A percentile compares a stretch with the other conserved stretches of the same genome.
Evolutionary conservation across 2,329 filamentous ascomycete genomes (phyloP).

Genomic region (Trichothecium sympodiale): DNA sequence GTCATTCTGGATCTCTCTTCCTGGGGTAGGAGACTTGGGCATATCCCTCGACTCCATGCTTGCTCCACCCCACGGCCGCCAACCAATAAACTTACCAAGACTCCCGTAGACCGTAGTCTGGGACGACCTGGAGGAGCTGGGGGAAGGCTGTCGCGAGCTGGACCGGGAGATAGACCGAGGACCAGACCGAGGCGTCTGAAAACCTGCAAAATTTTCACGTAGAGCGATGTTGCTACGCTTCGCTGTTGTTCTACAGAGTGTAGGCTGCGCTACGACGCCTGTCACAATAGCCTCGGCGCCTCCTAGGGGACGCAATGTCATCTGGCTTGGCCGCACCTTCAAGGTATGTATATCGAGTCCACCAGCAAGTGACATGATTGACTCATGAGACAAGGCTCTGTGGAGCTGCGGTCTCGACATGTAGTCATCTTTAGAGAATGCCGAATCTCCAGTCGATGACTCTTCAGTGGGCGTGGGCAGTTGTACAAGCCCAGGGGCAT

Average conservation of each 20-base stretch:
- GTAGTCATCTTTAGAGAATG: slow-evolving; percentile 20
- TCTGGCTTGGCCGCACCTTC: slow-evolving; percentile 63
- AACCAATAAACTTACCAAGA: slow-evolving; percentile 34
- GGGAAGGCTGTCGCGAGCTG: slow-evolving; percentile 9
- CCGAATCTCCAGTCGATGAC: slow-evolving; percentile 19
- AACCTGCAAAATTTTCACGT: slow-evolving; percentile 40
- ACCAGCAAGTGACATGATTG: slow-evolving; percentile 74
- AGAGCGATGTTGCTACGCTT: slow-evolving; percentile 44
- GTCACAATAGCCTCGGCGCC: slow-evolving; percentile 45
- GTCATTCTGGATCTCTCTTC: slow-evolving; percentile 17
- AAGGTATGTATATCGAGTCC: slow-evolving; percentile 86
- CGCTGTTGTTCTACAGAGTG: slow-evolving; percentile 33
- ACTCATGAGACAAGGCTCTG: slow-evolving; percentile 70
- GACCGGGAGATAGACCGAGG: slow-evolving; percentile 17
- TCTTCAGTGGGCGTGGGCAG: slow-evolving; percentile 21
- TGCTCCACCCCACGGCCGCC: slow-evolving; percentile 33
- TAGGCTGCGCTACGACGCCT: slow-evolving; percentile 48
- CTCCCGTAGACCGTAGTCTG: slow-evolving; percentile 10
- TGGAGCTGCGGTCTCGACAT: slow-evolving; percentile 39
- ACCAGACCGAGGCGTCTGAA: slow-evolving; percentile 20
- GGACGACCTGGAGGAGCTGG: slow-evolving; percentile 12
- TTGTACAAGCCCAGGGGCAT: slow-evolving; percentile 12
- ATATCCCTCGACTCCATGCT: slow-evolving; percentile 1
- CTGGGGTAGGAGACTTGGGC: slow-evolving; percentile 9
- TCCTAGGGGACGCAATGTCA: slow-evolving; percentile 46